phyloP scores from a whole-genome alignment of 306 rosid genomes.

The Mimosa bimucronata region DNA sequence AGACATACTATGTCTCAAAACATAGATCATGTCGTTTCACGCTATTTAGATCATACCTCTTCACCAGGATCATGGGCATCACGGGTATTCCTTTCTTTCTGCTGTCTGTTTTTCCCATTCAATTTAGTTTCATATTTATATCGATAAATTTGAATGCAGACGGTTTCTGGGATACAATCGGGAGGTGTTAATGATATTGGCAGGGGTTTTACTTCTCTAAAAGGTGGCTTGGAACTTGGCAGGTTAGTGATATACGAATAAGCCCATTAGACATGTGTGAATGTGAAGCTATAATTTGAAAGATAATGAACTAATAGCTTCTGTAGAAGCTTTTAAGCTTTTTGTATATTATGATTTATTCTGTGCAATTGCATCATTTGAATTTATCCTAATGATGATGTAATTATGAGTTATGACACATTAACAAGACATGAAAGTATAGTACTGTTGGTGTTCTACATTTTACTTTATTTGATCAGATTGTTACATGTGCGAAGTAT shows the following conservation, averaged over 20 bases:
- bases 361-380: not conserved
- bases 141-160: slow-evolving; percentile 53
- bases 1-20: slow-evolving; percentile 62
- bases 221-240: slow-evolving; percentile 79
- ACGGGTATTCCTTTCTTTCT: slow-evolving; percentile 53
- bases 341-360: slow-evolving; percentile 8
- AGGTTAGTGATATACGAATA: slow-evolving; percentile 58
- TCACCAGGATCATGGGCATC: slow-evolving; percentile 78
- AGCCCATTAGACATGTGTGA: slow-evolving; percentile 31
- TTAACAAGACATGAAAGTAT: not conserved
- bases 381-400: not conserved
- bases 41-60: slow-evolving; percentile 66
- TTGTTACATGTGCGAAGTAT: not conserved
- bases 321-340: slow-evolving; percentile 19
- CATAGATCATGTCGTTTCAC: slow-evolving; percentile 60
- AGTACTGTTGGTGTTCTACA: not conserved
- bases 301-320: slow-evolving; percentile 6
- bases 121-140: slow-evolving; percentile 5
- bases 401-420: slow-evolving; percentile 15
- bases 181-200: slow-evolving; percentile 61
- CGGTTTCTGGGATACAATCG: slow-evolving; percentile 57
- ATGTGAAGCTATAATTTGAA: slow-evolving; percentile 31
- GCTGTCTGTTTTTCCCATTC: slow-evolving; percentile 15
- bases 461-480: not conserved
- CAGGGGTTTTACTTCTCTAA: slow-evolving; percentile 65